These are phyloP conservation scores for Moricandia moricandioides DNA, from an alignment of 345 rosid genomes.

Conservation along the genomic window DNA sequence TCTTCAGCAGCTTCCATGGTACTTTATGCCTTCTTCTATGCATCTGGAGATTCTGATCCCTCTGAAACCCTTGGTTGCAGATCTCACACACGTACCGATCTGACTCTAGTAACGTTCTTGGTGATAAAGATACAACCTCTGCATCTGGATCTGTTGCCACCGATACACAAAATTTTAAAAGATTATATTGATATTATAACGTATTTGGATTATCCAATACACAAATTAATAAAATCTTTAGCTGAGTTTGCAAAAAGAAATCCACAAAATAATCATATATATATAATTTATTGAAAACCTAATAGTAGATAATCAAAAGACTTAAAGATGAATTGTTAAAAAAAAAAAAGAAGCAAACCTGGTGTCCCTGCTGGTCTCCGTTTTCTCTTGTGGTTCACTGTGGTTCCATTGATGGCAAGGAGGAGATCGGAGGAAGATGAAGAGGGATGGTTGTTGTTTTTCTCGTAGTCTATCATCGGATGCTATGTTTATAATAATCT, in stretches of 20 bases:
- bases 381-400: slow-evolving; percentile 49
- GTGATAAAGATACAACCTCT: slow-evolving; percentile 83
- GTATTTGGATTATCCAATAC: not conserved
- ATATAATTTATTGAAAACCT: slow-evolving; percentile 14
- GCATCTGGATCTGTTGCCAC: slow-evolving; percentile 83
- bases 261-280: not conserved
- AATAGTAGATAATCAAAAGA: not conserved
- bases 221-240: not conserved
- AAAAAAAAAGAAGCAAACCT: slow-evolving; percentile 36
- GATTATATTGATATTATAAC: not conserved
- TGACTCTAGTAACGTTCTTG: slow-evolving; percentile 82
- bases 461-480: slow-evolving; percentile 27
- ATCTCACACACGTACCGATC: slow-evolving; percentile 95
- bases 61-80: slow-evolving; percentile 95
- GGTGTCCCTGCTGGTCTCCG: slow-evolving; percentile 92
- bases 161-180: not conserved
- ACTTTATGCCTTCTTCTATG: slow-evolving; percentile 94
- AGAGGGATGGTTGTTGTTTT: slow-evolving; percentile 17
- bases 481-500: not conserved
- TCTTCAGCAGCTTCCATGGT: slow-evolving; percentile 94
- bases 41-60: slow-evolving; percentile 99
- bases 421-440: slow-evolving; percentile 25
- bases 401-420: slow-evolving; percentile 15
- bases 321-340: not conserved
- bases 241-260: not conserved